Base-by-base conservation (phyloP, 2,329 filamentous ascomycete genomes). In the Trichoderma hamatum region DNA sequence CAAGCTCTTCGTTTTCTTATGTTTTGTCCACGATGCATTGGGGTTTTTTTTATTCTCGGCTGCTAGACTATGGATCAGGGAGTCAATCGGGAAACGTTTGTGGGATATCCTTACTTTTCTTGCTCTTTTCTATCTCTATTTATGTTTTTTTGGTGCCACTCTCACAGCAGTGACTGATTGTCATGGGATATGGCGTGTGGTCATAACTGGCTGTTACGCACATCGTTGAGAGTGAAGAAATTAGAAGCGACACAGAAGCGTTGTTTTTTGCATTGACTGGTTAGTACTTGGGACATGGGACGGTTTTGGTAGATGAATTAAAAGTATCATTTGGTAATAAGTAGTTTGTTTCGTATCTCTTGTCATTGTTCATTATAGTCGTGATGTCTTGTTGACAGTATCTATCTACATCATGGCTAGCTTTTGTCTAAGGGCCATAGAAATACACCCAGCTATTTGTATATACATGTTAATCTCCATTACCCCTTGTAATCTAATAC, bases 81-180 rank as follows among this genome's bases (percentile, higher is more conserved):
- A 60, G 72, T 49, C 70, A 72, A 34, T 55, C 68, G 56, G 72
- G 39, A 71, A 73, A 73, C 11, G 10, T 74, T 72, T 76, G 74
- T 68, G 51, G 1, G 71, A 69, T 70, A 69, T 62, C 4, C 19
- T 32, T 26, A 14, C 14, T 28, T 59, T 39, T 19, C 13, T 24
- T 59, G 0, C 36, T 39, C 16, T 59, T 21, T 30, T 19, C 19
- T 46, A 9, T 34, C 5, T 49, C 46, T 56, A 3, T 24, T 34
- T 14, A 16, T 54, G n/a, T 3, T 26, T 16, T 49, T 10, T n/a
- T 26, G 36, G 39, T 19, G 39, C 39, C 9, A 5, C 3, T 24
- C n/a, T 49, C 46, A 24, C 24, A 5, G 14, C 24, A 16, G 46
- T 24, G 24, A 16, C 51, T 16, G 26, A 26, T 7, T 26, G n/a